phyloP scores from a whole-genome alignment of 805 yeast species.

The Novakomyces olei region DNA sequence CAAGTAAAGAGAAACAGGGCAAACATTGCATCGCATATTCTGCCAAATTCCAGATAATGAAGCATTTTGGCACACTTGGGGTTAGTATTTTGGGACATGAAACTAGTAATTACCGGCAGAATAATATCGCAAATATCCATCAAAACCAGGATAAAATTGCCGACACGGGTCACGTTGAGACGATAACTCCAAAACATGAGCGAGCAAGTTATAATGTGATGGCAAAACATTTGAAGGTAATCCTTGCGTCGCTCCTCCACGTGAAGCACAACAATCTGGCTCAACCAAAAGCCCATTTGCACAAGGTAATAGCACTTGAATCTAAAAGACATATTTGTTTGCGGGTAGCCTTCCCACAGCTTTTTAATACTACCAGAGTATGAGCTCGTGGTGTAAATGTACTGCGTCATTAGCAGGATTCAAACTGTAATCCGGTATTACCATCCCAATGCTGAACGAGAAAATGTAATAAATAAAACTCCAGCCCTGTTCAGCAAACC shows the following conservation, averaged over 20 bases:
- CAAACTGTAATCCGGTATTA: not conserved
- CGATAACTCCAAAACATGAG: conserved; percentile 51
- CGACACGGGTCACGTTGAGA: conserved; percentile 51
- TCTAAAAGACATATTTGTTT: conserved; percentile 27
- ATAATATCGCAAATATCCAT: conserved; percentile 72
- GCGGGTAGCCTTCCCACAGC: conserved; percentile 35
- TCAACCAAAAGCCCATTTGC: conserved; percentile 59
- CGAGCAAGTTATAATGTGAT: conserved; percentile 58
- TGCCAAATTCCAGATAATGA: conserved; percentile 42
- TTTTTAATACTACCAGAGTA: not conserved
- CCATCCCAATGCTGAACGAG: conserved; percentile 34
- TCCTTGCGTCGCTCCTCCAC: conserved; percentile 66
- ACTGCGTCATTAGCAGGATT: not conserved
- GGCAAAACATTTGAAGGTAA: conserved; percentile 65
- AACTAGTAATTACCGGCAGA: conserved; percentile 33
- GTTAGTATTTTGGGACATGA: too few species aligned
- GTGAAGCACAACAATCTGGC: conserved; percentile 54
- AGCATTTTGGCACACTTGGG: conserved; percentile 72
- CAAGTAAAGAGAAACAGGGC: conserved; percentile 43
- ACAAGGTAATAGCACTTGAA: conserved; percentile 51
- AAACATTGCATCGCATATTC: conserved; percentile 47
- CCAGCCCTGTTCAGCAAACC: conserved; percentile 85
- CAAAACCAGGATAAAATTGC: conserved; percentile 50
- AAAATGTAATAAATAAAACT: conserved; percentile 33
- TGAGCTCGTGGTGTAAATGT: not conserved